These are phyloP conservation scores for Pseudogymnoascus sp. DNA, from an alignment of 2,329 filamentous ascomycete species.

Conservation along the genomic window DNA sequence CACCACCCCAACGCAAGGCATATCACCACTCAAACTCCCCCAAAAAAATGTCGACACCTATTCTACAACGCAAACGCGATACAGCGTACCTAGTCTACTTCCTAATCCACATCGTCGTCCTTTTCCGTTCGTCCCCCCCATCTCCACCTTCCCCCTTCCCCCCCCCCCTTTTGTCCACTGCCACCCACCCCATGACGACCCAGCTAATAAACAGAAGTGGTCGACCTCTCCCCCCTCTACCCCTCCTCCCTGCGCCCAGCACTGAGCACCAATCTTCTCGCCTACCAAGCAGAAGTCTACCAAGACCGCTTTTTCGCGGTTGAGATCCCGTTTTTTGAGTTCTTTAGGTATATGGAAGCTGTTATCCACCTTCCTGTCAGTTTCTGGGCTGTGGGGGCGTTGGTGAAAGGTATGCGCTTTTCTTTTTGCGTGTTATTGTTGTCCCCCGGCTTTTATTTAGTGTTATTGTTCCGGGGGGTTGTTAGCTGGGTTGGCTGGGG, in stretches of 20 bases:
- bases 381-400: slow-evolving; percentile 48
- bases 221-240: slow-evolving; percentile 53
- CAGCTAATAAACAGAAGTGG: slow-evolving; percentile 32
- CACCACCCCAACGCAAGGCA: background rate
- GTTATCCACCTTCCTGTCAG: slow-evolving; percentile 53
- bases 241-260: slow-evolving; percentile 40
- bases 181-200: background rate
- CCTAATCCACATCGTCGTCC: slow-evolving; percentile 35
- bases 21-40: background rate
- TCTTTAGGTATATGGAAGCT: slow-evolving; percentile 49
- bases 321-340: slow-evolving; percentile 44
- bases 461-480: too few species aligned
- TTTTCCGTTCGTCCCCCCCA: slow-evolving; percentile 6
- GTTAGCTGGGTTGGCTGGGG: too few species aligned
- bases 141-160: background rate
- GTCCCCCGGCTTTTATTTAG: too few species aligned
- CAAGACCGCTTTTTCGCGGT: slow-evolving; percentile 55
- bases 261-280: slow-evolving; percentile 40
- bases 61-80: slow-evolving; percentile 25
- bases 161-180: background rate
- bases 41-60: slow-evolving; percentile 20
- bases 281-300: slow-evolving; percentile 52
- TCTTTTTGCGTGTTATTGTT: too few species aligned
- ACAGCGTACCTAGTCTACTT: slow-evolving; percentile 49
- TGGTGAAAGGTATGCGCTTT: slow-evolving; percentile 26